Percentiles rank a stretch among this genome's conserved stretches.
Evolutionary conservation across 371 early-diverging fungal genomes (phyloP).

Genomic region (Batkoa obscura): DNA sequence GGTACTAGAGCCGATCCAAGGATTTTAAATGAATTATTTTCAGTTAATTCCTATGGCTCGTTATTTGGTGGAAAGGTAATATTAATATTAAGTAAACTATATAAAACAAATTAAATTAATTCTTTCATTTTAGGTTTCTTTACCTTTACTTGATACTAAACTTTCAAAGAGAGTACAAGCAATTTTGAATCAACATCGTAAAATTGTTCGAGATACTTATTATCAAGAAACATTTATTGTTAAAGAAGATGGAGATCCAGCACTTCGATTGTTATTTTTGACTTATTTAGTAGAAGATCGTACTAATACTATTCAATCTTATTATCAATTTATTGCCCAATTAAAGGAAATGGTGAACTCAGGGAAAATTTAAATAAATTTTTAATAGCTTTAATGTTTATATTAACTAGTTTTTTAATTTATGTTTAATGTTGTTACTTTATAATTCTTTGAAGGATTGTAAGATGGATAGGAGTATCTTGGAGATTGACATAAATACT

Average conservation of each 20-base stretch:
- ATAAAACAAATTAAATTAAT: not conserved
- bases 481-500: too few species aligned
- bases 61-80: conserved; percentile 35
- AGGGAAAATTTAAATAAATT: conserved; percentile 1
- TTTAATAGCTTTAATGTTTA: too few species aligned
- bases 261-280: conserved; percentile 60
- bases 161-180: conserved; percentile 33
- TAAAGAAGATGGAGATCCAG: conserved; percentile 86
- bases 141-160: conserved; percentile 32
- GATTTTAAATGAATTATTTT: conserved; percentile 47
- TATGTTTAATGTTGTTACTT: too few species aligned
- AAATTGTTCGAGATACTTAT: conserved; percentile 32
- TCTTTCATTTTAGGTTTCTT: conserved; percentile 13
- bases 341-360: conserved; percentile 32
- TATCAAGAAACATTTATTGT: conserved; percentile 52
- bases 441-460: too few species aligned
- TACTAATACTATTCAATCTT: conserved; percentile 58
- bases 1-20: conserved; percentile 60
- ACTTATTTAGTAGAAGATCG: conserved; percentile 82
- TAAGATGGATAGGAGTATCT: too few species aligned
- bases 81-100: not conserved
- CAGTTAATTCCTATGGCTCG: conserved; percentile 32
- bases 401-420: too few species aligned
- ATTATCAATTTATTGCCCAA: conserved; percentile 57
- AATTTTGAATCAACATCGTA: conserved; percentile 32